Evolutionary conservation across 2,329 filamentous ascomycete genomes (phyloP).

Genomic region (Aspergillus flavus): DNA sequence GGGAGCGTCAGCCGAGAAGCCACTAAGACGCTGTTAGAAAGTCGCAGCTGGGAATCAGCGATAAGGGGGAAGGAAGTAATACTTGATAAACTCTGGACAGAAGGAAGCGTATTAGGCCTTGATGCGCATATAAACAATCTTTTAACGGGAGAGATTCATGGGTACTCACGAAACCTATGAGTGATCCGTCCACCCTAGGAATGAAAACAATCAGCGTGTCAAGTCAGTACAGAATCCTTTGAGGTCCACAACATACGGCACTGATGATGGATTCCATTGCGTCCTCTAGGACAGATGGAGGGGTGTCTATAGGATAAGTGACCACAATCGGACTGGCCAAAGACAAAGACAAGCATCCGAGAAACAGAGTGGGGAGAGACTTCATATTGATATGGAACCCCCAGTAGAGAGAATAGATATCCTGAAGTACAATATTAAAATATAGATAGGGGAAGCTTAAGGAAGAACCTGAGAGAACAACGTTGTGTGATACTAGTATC

Average conservation of each 20-base stretch:
- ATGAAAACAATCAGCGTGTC: background rate
- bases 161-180: conserved; percentile 72
- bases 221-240: background rate
- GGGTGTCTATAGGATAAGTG: conserved; percentile 71
- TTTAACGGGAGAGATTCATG: conserved; percentile 5
- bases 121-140: background rate
- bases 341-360: conserved; percentile 62
- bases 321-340: conserved; percentile 78
- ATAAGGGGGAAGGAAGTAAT: conserved; percentile 17
- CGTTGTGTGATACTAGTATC: background rate
- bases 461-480: background rate
- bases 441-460: background rate
- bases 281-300: conserved; percentile 66
- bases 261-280: conserved; percentile 72
- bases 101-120: conserved; percentile 15
- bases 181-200: conserved; percentile 70
- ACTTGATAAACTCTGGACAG: conserved; percentile 46
- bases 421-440: background rate
- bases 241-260: conserved; percentile 52
- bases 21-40: conserved; percentile 52
- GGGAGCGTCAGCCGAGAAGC: conserved; percentile 75
- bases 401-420: background rate
- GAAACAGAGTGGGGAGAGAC: conserved; percentile 60
- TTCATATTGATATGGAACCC: conserved; percentile 58
- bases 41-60: conserved; percentile 8